Evolutionary conservation across 192 early-diverging fungal species (phyloP), one percentile per base, ranked within the genome.

Genomic region (Coemansia furcata): DNA sequence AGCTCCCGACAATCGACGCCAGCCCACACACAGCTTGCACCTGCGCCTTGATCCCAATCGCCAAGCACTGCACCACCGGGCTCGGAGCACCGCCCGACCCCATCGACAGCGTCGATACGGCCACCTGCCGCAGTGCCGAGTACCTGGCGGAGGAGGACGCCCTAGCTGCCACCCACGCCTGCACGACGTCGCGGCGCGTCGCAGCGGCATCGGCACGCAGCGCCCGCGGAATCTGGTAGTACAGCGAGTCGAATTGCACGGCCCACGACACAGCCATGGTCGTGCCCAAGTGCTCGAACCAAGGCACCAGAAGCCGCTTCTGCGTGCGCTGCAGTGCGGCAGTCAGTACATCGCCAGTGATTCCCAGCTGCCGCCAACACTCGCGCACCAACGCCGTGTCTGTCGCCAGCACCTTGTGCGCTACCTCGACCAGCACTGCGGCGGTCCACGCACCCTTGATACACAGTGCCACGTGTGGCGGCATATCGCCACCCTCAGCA

Each of bases 21-120:
- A 80, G 70, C 8, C 78, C 78, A 11, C 59, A 47, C 35, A 80
- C 78, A 1, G 78, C 70, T 69, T 80, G 78, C 32, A 72, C 32
- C 42, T 63, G 78, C 66, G 67, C 66, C 39, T 43, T 36, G n/a
- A 72, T 54, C 60, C 29, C 59, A 19, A 68, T 46, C 1, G 49
- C 63, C 39, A 80, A 64, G 17, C 58, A 9, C 0, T 66, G 73
- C 29, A 66, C 67, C 0, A 52, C 60, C 26, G 69, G 35, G 60
- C 72, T 75, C 23, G 23, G 23, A 21, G 54, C 50, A 6, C 55
- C 33, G 0, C 21, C 35, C 29, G 60, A 30, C n/a, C 3, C 37
- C 17, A 15, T 17, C 30, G n/a, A 11, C 21, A 5, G 50, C 35
- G 54, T 29, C 4, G 71, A 47, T 10, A 21, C 58, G 4, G 69